Evolutionary conservation across 331 rosid genomes (phyloP).

Genomic region (Saraca asoca): DNA sequence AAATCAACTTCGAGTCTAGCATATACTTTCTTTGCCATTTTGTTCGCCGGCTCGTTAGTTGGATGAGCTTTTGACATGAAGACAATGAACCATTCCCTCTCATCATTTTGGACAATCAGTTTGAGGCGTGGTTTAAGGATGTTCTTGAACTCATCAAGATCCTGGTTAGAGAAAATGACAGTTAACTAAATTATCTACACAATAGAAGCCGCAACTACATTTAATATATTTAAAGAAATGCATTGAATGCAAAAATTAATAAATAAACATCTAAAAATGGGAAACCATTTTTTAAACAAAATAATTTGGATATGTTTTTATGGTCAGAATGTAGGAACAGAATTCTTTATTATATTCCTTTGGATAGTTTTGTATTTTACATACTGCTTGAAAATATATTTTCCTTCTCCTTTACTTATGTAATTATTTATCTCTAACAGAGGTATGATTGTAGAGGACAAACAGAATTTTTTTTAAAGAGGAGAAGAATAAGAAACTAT

Average conservation of each 20-base stretch:
- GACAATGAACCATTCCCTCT: slow-evolving; percentile 94
- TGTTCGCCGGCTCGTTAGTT: slow-evolving; percentile 80
- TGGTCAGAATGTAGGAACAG: too few species aligned
- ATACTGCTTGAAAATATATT: too few species aligned
- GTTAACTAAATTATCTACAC: slow-evolving; percentile 25
- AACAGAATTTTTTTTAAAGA: too few species aligned
- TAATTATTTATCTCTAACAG: too few species aligned
- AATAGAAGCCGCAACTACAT: slow-evolving; percentile 27
- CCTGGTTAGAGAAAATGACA: slow-evolving; percentile 53
- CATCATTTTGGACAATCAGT: slow-evolving; percentile 95
- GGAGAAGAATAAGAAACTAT: too few species aligned
- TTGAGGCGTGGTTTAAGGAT: slow-evolving; percentile 96
- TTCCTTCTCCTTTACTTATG: too few species aligned
- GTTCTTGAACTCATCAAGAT: slow-evolving; percentile 94
- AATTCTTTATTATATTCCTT: too few species aligned
- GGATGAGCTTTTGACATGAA: slow-evolving; percentile 90
- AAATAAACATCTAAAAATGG: neutral
- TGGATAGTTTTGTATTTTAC: too few species aligned
- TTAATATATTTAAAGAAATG: slow-evolving; percentile 1
- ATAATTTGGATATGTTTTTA: too few species aligned
- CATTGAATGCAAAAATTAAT: slow-evolving; percentile 17
- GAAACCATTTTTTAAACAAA: too few species aligned
- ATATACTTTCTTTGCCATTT: slow-evolving; percentile 85
- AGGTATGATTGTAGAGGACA: too few species aligned
- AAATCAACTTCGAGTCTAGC: slow-evolving; percentile 94